Evolutionary conservation across 495 filamentous ascomycete genomes (phyloP), one percentile per base, ranked within the genome.

Genomic region (Penicillium atrosanguineum): DNA sequence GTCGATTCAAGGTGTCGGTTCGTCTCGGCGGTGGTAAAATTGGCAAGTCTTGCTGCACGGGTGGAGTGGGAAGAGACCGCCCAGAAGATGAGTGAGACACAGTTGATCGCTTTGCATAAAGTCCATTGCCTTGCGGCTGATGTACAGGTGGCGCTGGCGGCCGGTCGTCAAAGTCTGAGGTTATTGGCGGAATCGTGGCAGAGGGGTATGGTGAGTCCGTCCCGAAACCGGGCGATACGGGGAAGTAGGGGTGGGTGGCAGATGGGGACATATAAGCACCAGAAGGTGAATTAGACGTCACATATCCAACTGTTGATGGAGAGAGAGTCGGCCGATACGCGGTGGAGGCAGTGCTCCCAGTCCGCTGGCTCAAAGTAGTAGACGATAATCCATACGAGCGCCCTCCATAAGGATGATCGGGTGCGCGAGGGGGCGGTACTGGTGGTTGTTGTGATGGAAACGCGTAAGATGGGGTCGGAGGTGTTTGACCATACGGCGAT

Each of bases 1-100:
- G 80, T 53, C 82, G 75, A 14, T 72, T 78, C 31, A 79, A 55
- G 6, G 82, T 83, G 50, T 81, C 77, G 1, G 72, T 76, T 46
- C 83, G 71, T 52, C 72, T 76, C 45, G 76, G 77, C n/a, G 72
- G 70, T 37, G 72, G 71, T 37, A 73, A 57, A 53, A 68, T 69
- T 7, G 72, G 75, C 40, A 70, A 72, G 21, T 71, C 68, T 43
- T 77, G 75, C 41, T 75, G 73, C 6, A 72, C 69, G 4, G 71
- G 68, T 1, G 65, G 69, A 1, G 56, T 72, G 8, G 68, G 70
- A 16, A 75, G 69, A 25, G 73, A 75, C 9, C 75, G 73, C 15
- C 69, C 67, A 48, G 69, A 59, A 18, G 62, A 61, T 14, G 73
- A 52, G 36, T 71, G 71, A 25, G 72, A 67, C 15, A 64, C 29